These are phyloP conservation scores for Xerocomellus dryophilus DNA, from an alignment of 768 basidiomycete genomes.

Conservation along the genomic window DNA sequence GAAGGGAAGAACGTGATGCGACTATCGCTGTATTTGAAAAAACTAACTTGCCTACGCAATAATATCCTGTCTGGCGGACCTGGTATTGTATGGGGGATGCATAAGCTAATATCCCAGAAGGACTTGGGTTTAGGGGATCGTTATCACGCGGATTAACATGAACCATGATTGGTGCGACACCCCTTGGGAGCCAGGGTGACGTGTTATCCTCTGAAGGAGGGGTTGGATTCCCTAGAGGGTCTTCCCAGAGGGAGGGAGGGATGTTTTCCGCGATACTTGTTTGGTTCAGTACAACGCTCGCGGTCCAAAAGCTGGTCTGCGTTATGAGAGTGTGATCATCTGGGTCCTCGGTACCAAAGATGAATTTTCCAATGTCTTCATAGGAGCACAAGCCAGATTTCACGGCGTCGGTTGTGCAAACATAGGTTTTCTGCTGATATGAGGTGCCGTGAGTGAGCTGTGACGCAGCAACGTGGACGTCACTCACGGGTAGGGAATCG, in stretches of 20 bases:
- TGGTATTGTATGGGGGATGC: constrained; percentile 74
- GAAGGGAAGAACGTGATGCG: constrained; percentile 3
- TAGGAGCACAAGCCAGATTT: constrained; percentile 64
- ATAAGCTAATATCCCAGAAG: constrained; percentile 53
- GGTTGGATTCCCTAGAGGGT: constrained; percentile 57
- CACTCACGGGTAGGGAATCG: constrained; percentile 63
- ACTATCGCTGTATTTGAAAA: not conserved
- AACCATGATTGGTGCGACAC: constrained; percentile 8
- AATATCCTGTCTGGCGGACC: constrained; percentile 88
- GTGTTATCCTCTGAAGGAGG: constrained; percentile 46
- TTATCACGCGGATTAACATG: constrained; percentile 18
- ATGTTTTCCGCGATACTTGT: constrained; percentile 15
- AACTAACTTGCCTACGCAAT: constrained; percentile 83
- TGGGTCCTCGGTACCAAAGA: constrained; percentile 55
- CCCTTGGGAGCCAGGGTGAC: constrained; percentile 47
- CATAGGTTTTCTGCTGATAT: constrained; percentile 78
- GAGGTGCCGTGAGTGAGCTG: constrained; percentile 17
- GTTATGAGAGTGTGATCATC: constrained; percentile 59
- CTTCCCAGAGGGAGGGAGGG: constrained; percentile 50
- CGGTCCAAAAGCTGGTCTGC: constrained; percentile 86
- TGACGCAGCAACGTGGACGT: constrained; percentile 5
- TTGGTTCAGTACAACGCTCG: constrained; percentile 62
- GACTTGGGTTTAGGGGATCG: constrained; percentile 45
- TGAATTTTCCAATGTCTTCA: constrained; percentile 83
- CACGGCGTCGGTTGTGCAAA: constrained; percentile 85